Evolutionary conservation across 495 filamentous ascomycete genomes (phyloP), one percentile per base, ranked within the genome.

Genomic region (Xylaria scruposa): DNA sequence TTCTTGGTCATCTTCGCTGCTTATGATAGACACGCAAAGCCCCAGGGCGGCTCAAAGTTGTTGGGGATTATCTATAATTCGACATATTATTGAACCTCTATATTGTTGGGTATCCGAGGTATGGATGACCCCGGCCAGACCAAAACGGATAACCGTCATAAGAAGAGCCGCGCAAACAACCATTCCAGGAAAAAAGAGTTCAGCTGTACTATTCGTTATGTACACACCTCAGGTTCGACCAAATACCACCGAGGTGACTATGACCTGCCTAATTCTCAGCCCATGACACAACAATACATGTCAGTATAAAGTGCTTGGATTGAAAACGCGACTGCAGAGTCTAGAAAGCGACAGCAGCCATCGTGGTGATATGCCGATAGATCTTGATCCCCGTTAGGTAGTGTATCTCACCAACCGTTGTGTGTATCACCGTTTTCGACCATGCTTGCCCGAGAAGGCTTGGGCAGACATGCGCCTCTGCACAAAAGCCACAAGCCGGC

Each of bases 41-140:
- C 54, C 54, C 54, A 36, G 8, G 54, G 29, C 54, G 54, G 29
- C 29, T 36, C 3, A 59, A 59, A 19, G 31, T 59, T 59, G 29
- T 59, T 36, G 29, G 54, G 38, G 54, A 33, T 60, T 60, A 38
- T 33, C 58, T 60, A 38, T 60, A 59, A 21, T 60, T 19, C 10
- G 19, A 38, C 1, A 24, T 38, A 21, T 60, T 38, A 60, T 60
- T 38, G 38, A 8, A 8, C 21, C 7, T 42, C 1, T 29, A 15
- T 1, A 12, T 17, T 44, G 38, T 29, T 44, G 60, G 38, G 60
- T 13, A 40, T 38, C 21, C 1, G 29, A 38, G 21, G 21, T 4
- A 21, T 12, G n/a, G 21, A 42, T 44, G 36, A n/a, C 6, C 17
- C 10, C 21, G n/a, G 10, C 10, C 60, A 17, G 29, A 29, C 36